Conservation (phyloP, 2,329 filamentous ascomycete genomes). For the Chaetothyriales sp. region DNA sequence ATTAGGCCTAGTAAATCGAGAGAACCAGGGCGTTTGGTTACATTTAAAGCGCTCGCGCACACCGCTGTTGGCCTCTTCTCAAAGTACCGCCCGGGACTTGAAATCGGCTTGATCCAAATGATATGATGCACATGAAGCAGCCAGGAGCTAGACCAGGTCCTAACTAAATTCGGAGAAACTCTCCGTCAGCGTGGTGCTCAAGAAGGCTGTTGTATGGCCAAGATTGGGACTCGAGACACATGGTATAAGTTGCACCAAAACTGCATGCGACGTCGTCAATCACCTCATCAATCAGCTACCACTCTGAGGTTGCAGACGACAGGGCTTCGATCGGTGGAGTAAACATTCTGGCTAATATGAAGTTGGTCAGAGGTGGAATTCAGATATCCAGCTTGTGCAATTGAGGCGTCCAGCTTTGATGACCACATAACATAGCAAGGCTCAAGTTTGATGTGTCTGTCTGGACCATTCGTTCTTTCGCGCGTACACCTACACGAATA, state of each 20-base stretch:
- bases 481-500: too few relatives aligned
- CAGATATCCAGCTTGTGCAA: too few relatives aligned
- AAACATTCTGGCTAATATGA: neutral
- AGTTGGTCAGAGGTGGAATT: neutral
- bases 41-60: too few relatives aligned
- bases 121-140: neutral
- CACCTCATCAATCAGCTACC: neutral
- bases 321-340: too few relatives aligned
- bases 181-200: neutral
- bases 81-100: too few relatives aligned
- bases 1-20: too few relatives aligned
- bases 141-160: neutral
- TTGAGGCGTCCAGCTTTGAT: too few relatives aligned
- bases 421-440: neutral
- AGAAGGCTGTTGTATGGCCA: neutral
- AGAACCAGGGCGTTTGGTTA: too few relatives aligned
- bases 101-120: neutral
- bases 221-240: neutral
- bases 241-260: neutral
- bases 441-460: too few relatives aligned
- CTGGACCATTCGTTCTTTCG: neutral
- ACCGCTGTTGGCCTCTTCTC: too few relatives aligned
- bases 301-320: neutral
- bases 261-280: neutral
- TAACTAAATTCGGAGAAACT: neutral